Evolutionary conservation across 2,329 filamentous ascomycete genomes (phyloP), one percentile per base, ranked within the genome.

Genomic region (Cryoendolithus antarcticus): DNA sequence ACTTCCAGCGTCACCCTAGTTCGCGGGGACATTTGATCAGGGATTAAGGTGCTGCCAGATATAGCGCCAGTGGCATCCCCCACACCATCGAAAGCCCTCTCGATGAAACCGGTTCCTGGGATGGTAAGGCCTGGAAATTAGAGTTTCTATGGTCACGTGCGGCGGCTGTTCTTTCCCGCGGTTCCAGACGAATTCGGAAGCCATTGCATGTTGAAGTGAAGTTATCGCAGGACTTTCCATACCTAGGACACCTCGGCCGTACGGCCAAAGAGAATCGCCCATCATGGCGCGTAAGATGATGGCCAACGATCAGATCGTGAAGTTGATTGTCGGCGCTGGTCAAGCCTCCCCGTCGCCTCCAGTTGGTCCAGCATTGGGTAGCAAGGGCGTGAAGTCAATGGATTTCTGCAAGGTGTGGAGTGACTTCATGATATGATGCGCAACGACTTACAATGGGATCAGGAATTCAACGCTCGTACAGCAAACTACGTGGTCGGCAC

Each of bases 301-400:
- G 40, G 60, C 64, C 48, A 67, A 63, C 46, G 72, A 93, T 57
- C 77, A 84, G 64, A 79, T 96, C 44, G 88, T 98, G 61, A 98
- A 96, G 70, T 75, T 98, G 62, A 93, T 98, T 51, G 91, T 98
- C 45, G 91, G 89, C 55, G 91, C 91, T 41, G 91, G 91, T 19
- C 86, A 95, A 63, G 91, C 91, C 43, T 89, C 80, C 55, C 91
- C 91, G 24, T 93, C 86, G 65, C 91, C 91, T 28, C 91, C 91
- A 4, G 88, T 98, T 55, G 91, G 91, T 70, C 91, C 91, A 43
- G 91, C 91, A 39, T 74, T 98, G 49, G 91, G 91, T 66, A 89
- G 81, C 62, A 96, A 95, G 70, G 91, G 91, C 71, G 83, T 98
- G 46, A 98, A 98, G 71, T 93, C 84, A 42, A 98, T 98, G 81